A percentile compares a stretch with the other conserved stretches of the same genome.
These are phyloP conservation scores for Suhomyces bolitotheri DNA, from an alignment of 1,139 yeast species.

Conservation along the genomic window DNA sequence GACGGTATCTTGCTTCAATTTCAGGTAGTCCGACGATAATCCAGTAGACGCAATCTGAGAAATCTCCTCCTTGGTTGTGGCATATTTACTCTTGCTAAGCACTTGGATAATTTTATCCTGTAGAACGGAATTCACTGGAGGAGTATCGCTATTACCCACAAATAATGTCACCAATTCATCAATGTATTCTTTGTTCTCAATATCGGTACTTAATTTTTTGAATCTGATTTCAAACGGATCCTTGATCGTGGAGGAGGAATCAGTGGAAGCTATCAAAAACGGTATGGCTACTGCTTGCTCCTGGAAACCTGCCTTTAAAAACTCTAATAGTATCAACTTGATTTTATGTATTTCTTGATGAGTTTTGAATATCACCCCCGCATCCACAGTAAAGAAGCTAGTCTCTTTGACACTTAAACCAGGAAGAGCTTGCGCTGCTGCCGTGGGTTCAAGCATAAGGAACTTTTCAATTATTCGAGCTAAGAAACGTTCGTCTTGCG, in stretches of 20 bases:
- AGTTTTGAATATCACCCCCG: conserved; percentile 60
- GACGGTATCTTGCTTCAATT: conserved; percentile 52
- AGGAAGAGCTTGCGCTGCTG: conserved; percentile 42
- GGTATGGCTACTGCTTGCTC: conserved; percentile 40
- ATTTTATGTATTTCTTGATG: conserved; percentile 46
- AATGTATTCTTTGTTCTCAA: conserved; percentile 50
- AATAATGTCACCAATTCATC: conserved; percentile 45
- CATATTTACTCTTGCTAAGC: conserved; percentile 52
- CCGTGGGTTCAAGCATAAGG: conserved; percentile 54
- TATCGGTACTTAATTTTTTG: conserved; percentile 52
- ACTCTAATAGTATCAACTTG: conserved; percentile 41
- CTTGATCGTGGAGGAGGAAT: conserved; percentile 53
- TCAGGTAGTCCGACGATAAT: conserved; percentile 51
- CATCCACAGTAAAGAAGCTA: conserved; percentile 62
- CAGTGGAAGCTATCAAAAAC: conserved; percentile 65
- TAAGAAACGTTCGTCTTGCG: conserved; percentile 45
- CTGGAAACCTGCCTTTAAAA: conserved; percentile 43
- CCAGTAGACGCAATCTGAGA: conserved; percentile 55
- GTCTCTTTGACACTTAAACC: conserved; percentile 62
- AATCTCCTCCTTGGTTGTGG: conserved; percentile 41
- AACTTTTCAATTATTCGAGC: conserved; percentile 52
- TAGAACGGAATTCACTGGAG: conserved; percentile 55
- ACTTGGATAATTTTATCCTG: conserved; percentile 61
- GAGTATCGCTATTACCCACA: conserved; percentile 40
- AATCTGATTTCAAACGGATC: conserved; percentile 53